Evolutionary conservation across 371 early-diverging fungal species (phyloP), one percentile per base, ranked within the genome.

Genomic region (Saksenaea vasiformis): DNA sequence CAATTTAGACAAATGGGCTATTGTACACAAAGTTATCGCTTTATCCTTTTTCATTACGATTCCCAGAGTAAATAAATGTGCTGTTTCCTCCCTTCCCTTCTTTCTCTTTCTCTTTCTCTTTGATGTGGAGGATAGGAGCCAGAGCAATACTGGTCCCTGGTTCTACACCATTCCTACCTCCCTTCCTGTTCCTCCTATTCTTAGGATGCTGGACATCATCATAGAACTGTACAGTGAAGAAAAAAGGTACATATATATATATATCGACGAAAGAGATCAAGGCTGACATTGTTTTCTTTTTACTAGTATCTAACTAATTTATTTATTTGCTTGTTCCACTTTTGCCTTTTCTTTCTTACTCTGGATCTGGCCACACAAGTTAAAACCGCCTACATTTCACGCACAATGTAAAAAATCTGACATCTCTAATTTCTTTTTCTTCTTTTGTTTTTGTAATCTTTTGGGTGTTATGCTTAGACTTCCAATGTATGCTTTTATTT

Each of bases 1-100:
- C 51, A 47, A 47, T 47, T 47, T 47, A 47, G 24, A 47, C 51
- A 47, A 47, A 47, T 47, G 51, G 17, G 51, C 51, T 10, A 22
- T 47, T 47, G 51, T 47, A 47, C 51, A 47, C 51, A 47, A 47
- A 22, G 24, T 22, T 22, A 47, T 47, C 51, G 51, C 24, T 47
- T 47, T 47, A 47, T 47, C 51, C 51, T 47, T 47, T 47, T 47
- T 47, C n/a, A 47, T 22, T 22, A 22, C 24, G 19, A 47, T 47
- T 22, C 22, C 51, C 51, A 47, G 51, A 47, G 22, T 22, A 22
- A 22, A 10, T 47, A 47, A 47, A 47, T 47, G 5, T 10, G 7
- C 4, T 47, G 5, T 22, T 47, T 22, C 22, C 22, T 47, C 22
- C 11, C 15, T 7, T 7, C 7, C 7, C 31, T 31, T 31, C 31